phyloP scores from a whole-genome alignment of 306 rosid species.

The Gillenia trifoliata region DNA sequence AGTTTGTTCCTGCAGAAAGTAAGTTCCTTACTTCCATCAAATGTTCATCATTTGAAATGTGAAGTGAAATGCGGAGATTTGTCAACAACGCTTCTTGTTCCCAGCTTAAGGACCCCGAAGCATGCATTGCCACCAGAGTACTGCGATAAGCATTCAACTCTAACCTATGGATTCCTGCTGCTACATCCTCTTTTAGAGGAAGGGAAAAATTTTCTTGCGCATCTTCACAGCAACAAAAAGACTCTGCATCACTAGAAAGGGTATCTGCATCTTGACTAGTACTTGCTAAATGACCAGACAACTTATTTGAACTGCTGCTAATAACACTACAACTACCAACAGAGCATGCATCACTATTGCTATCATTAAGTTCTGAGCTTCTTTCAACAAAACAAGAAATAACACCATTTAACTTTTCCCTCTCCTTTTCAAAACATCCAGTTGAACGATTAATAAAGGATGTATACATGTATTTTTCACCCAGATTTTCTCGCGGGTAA shows the following conservation, averaged over 20 bases:
- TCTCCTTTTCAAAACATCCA: conserved; percentile 37
- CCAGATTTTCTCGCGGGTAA: conserved; percentile 55
- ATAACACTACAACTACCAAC: conserved; percentile 83
- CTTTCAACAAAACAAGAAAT: conserved; percentile 38
- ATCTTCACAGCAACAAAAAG: conserved; percentile 34
- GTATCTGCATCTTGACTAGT: conserved; percentile 42
- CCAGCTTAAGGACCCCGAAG: conserved; percentile 92
- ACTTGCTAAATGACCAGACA: conserved; percentile 42
- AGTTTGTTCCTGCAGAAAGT: conserved; percentile 34
- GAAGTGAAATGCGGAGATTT: conserved; percentile 74
- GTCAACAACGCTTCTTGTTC: conserved; percentile 78
- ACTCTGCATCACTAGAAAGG: conserved; percentile 62
- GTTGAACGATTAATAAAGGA: conserved; percentile 43
- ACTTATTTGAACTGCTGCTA: conserved; percentile 34
- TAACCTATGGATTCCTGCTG: conserved; percentile 56
- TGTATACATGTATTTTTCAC: conserved; percentile 49
- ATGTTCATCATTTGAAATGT: conserved; percentile 87
- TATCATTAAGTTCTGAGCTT: conserved; percentile 40
- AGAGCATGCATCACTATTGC: conserved; percentile 56
- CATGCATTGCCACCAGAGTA: conserved; percentile 62
- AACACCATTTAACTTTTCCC: conserved; percentile 29
- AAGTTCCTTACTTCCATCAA: conserved; percentile 46
- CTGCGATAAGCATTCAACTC: conserved; percentile 67
- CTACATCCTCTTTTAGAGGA: conserved; percentile 35
- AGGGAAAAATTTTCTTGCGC: conserved; percentile 34